A percentile compares a stretch with the other conserved stretches of the same genome.
phyloP scores from a whole-genome alignment of 768 basidiomycete species.

The Pleurotus citrinopileatus region DNA sequence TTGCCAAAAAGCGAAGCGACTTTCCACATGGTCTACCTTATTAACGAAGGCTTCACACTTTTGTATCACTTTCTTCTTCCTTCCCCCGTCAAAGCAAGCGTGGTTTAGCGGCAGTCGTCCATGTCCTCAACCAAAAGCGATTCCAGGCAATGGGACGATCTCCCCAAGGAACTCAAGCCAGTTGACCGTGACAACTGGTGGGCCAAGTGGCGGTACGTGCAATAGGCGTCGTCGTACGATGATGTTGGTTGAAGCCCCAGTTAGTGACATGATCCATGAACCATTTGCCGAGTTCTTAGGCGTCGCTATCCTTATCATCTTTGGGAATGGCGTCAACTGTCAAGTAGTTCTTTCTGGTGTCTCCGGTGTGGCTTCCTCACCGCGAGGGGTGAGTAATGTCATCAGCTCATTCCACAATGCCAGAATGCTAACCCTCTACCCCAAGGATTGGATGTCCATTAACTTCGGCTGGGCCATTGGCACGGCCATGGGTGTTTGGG shows the following conservation, averaged over 20 bases:
- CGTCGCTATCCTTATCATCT: constrained; percentile 53
- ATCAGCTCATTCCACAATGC: neutral
- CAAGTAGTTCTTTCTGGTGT: constrained; percentile 52
- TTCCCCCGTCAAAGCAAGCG: neutral
- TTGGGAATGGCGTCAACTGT: constrained; percentile 57
- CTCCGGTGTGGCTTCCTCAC: constrained; percentile 39
- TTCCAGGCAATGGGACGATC: constrained; percentile 1
- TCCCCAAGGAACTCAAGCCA: neutral
- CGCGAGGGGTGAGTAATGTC: constrained; percentile 45
- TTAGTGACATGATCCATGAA: constrained; percentile 49
- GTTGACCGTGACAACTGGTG: constrained; percentile 44
- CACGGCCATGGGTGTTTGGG: constrained; percentile 66
- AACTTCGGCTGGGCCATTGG: constrained; percentile 59
- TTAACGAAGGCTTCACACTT: neutral
- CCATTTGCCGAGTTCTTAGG: constrained; percentile 66
- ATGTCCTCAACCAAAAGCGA: neutral
- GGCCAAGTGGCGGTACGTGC: constrained; percentile 51
- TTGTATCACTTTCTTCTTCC: neutral
- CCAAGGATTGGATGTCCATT: constrained; percentile 44
- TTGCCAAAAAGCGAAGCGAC: too few relatives aligned
- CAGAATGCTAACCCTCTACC: constrained; percentile 6
- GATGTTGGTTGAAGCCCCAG: neutral
- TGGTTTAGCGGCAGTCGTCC: neutral
- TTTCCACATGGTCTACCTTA: too few relatives aligned
- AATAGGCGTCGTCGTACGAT: neutral